Percentiles rank a stretch among this genome's conserved stretches.
Conservation (phyloP, 176 grass and related monocot species). For the Carex pumila region DNA sequence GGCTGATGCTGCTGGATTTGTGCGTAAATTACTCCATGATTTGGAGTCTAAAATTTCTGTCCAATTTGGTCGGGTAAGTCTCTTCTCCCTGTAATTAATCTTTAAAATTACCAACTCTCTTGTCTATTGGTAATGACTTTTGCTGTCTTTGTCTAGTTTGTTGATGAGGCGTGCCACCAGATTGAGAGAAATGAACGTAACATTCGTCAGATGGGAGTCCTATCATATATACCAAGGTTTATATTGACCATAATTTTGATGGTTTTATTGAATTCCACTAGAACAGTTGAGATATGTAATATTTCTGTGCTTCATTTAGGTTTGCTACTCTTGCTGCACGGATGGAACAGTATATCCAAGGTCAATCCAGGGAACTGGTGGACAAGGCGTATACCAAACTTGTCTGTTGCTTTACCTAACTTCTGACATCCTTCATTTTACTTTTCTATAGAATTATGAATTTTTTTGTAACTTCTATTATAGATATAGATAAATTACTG, state of each 20-base stretch:
- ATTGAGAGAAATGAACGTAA: conserved; percentile 99
- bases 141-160: conserved; percentile 55
- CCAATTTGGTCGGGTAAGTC: conserved; percentile 88
- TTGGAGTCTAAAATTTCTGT: conserved; percentile 91
- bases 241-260: background rate
- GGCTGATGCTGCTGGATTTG: conserved; percentile 98
- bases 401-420: conserved; percentile 40
- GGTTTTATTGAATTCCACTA: background rate
- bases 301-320: conserved; percentile 29
- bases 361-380: conserved; percentile 93
- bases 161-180: conserved; percentile 97
- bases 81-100: background rate
- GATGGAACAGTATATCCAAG: conserved; percentile 99
- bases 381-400: conserved; percentile 96
- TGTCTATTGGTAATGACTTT: background rate
- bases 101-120: background rate
- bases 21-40: conserved; percentile 92
- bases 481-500: background rate
- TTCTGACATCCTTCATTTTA: background rate
- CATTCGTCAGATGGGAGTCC: conserved; percentile 63
- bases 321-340: conserved; percentile 96
- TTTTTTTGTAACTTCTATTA: background rate
- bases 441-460: background rate
- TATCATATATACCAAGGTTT: conserved; percentile 95
- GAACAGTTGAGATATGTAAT: conserved; percentile 7